A percentile compares a stretch with the other conserved stretches of the same genome.
Evolutionary conservation across 768 basidiomycete genomes (phyloP).

Genomic region (Rhodotorula kratochvilovae): DNA sequence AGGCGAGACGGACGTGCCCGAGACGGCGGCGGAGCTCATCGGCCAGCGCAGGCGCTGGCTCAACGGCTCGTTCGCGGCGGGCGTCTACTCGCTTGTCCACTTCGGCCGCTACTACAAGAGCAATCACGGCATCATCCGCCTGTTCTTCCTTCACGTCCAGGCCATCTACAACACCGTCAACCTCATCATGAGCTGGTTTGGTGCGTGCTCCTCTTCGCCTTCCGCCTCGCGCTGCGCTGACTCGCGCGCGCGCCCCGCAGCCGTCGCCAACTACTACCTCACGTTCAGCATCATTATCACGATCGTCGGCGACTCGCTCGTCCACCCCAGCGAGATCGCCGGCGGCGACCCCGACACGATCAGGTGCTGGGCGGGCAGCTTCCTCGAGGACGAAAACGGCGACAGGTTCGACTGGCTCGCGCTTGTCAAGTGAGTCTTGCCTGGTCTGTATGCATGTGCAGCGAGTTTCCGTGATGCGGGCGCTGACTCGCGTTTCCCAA

Average conservation of each 20-base stretch:
- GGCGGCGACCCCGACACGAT: conserved; percentile 33
- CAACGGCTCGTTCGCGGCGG: conserved; percentile 72
- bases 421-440: conserved; percentile 21
- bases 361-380: conserved; percentile 41
- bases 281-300: conserved; percentile 39
- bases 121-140: conserved; percentile 78
- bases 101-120: conserved; percentile 63
- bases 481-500: not conserved
- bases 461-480: not conserved
- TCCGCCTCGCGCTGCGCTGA: not conserved
- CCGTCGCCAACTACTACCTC: conserved; percentile 40
- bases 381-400: conserved; percentile 33
- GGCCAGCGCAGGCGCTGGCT: conserved; percentile 94
- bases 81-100: conserved; percentile 82
- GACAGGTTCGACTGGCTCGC: conserved; percentile 38
- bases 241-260: conserved; percentile 3
- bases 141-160: conserved; percentile 96
- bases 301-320: conserved; percentile 35
- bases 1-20: conserved; percentile 54
- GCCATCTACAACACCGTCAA: conserved; percentile 80
- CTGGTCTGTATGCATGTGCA: not conserved
- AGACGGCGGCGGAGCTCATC: conserved; percentile 83
- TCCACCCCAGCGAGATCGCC: conserved; percentile 34
- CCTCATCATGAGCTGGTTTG: conserved; percentile 87
- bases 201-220: conserved; percentile 6